phyloP scores from a whole-genome alignment of 148 eudicot species.

The Cornus florida region DNA sequence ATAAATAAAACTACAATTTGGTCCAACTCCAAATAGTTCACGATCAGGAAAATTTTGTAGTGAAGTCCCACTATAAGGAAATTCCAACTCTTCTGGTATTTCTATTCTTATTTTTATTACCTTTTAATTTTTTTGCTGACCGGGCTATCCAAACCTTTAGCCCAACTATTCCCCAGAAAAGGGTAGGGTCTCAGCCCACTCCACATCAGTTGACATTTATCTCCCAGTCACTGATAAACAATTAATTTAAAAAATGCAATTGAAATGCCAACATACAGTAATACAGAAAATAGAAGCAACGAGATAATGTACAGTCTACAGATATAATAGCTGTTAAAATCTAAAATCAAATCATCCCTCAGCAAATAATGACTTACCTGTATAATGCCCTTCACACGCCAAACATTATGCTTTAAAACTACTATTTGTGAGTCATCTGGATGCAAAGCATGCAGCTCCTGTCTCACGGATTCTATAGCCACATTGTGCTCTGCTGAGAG shows the following conservation, averaged over 20 bases:
- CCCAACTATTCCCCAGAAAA: no score
- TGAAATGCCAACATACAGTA: neutral
- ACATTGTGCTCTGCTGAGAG: constrained; percentile 83
- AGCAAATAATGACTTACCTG: constrained; percentile 44
- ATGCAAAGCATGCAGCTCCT: constrained; percentile 68
- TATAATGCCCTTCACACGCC: constrained; percentile 90
- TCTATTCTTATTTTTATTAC: neutral
- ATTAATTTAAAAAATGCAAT: neutral
- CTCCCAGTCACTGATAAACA: neutral
- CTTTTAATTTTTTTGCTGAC: no score
- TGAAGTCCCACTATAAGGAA: neutral
- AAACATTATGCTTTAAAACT: constrained; percentile 77
- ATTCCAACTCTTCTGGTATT: neutral
- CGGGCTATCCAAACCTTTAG: no score
- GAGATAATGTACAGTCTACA: neutral
- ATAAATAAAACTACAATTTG: neutral
- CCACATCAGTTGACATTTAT: no score
- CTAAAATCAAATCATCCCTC: neutral
- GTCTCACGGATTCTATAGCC: constrained; percentile 68
- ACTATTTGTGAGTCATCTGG: constrained; percentile 87
- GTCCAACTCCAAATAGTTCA: neutral
- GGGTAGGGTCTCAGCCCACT: no score
- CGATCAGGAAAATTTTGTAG: neutral
- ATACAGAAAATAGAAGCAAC: constrained; percentile 1
- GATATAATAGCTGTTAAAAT: neutral